phyloP scores from a whole-genome alignment of 2,329 filamentous ascomycete genomes.

The Colletotrichum sp. region DNA sequence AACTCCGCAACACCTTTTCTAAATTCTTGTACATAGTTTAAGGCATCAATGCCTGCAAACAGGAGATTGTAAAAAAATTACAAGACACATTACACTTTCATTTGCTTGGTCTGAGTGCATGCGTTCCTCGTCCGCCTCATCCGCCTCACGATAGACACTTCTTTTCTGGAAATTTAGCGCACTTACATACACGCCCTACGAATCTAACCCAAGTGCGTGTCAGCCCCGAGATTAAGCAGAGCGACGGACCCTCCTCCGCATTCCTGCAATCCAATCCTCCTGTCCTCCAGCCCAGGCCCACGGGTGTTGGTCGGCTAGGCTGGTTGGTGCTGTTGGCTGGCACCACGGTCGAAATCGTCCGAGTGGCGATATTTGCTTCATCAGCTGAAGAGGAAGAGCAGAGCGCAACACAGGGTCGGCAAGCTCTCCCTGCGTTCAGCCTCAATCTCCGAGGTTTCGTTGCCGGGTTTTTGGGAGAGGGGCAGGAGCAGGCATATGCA shows the following conservation, averaged over 20 bases:
- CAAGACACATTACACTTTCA: background rate
- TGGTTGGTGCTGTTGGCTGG: background rate
- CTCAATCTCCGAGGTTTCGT: background rate
- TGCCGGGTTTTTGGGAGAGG: background rate
- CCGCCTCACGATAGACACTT: too few relatives aligned
- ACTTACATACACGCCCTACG: background rate
- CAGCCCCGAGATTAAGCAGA: background rate
- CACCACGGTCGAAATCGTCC: slow-evolving; percentile 3
- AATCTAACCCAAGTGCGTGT: background rate
- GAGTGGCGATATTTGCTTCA: background rate
- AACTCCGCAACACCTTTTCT: background rate
- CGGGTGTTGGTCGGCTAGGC: background rate
- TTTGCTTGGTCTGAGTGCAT: background rate
- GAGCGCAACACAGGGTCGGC: background rate
- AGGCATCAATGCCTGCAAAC: background rate
- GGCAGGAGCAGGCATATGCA: background rate
- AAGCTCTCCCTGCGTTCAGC: background rate
- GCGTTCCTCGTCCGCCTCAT: background rate
- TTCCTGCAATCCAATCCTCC: background rate
- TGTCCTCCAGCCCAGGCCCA: background rate
- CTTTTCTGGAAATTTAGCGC: too few relatives aligned
- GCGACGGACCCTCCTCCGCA: background rate
- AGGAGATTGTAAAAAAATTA: background rate
- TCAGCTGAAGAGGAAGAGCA: background rate
- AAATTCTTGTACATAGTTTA: background rate